Evolutionary conservation across 2,329 filamentous ascomycete species (phyloP), one percentile per base, ranked within the genome.

Genomic region (Colletotrichum sp.): DNA sequence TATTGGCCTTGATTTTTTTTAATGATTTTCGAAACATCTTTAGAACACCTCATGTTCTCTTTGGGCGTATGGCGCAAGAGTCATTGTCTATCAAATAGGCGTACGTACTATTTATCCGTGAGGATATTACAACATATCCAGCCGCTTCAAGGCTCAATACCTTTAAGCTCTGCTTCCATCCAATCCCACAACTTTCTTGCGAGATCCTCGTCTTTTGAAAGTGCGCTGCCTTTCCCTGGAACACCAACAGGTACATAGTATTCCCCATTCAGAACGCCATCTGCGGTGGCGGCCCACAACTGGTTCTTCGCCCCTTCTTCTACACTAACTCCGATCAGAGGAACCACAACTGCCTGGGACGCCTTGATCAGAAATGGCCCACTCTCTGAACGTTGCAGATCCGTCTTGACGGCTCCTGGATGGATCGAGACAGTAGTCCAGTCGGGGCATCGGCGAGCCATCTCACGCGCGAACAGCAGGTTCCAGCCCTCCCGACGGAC

Each of bases 401-500:
- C 55, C 6, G 83, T 85, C 18, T 77, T 68, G 4, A 85, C 81
- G 6, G 86, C 80, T 3, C 89, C 89, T 0, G 89, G 89, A 71
- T 91, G 89, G 1, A 90, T 78, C 1, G 87, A 85, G 13, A 89
- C 84, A 15, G 84, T 84, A n/a, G 83, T 84, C 6, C 89, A 82
- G 18, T 83, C 76, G 0, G 86, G 86, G 70, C 86, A 83, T 1
- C 85, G 84, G 8, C 85, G 83, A 5, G 86, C 86, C 6, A 90
- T 77, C 77, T 89, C 86, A 1, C 84, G 79, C 4, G 87, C 87
- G 63, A 87, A 87, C 7, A 89, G 80, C 32, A 89, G 84, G 68
- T 88, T 89, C 4, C 55, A 84, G 79, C 1, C 77, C 72, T 36
- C 67, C 52, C 1, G 81, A 80, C 7, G 65, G 65, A 12, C 30